These are phyloP conservation scores for Cystobasidium sp. DNA, from an alignment of 1,284 basidiomycete genomes.

Conservation along the genomic window DNA sequence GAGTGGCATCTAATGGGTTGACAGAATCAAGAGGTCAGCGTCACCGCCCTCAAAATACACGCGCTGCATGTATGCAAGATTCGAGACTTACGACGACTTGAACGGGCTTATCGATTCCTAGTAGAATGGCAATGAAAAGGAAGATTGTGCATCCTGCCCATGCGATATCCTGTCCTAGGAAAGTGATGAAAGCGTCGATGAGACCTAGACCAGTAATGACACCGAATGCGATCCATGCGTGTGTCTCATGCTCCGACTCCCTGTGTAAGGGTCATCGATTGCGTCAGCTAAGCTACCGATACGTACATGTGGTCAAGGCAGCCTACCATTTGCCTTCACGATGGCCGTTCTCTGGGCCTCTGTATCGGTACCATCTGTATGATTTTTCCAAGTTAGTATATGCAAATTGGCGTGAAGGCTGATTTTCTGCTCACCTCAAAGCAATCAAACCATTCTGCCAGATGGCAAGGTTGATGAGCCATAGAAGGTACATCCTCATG, in stretches of 20 bases:
- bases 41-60: background rate
- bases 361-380: slow-evolving; percentile 45
- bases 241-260: slow-evolving; percentile 46
- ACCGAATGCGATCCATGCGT: slow-evolving; percentile 49
- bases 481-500: slow-evolving; percentile 44
- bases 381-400: background rate
- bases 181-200: slow-evolving; percentile 46
- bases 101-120: slow-evolving; percentile 44
- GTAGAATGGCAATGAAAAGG: slow-evolving; percentile 43
- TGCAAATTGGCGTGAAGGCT: background rate
- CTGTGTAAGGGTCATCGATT: background rate
- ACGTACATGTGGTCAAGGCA: background rate
- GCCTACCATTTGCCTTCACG: slow-evolving; percentile 43
- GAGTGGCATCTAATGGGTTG: slow-evolving; percentile 22
- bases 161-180: slow-evolving; percentile 41
- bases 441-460: slow-evolving; percentile 50
- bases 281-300: no score
- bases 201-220: slow-evolving; percentile 46
- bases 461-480: slow-evolving; percentile 44
- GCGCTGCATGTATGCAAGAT: background rate
- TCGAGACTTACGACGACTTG: slow-evolving; percentile 38
- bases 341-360: slow-evolving; percentile 21
- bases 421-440: slow-evolving; percentile 27
- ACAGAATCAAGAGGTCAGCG: background rate
- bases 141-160: slow-evolving; percentile 45